A percentile compares a stretch with the other conserved stretches of the same genome.
These are phyloP conservation scores for Venturia oleaginea DNA, from an alignment of 2,329 filamentous ascomycete species.

Conservation along the genomic window DNA sequence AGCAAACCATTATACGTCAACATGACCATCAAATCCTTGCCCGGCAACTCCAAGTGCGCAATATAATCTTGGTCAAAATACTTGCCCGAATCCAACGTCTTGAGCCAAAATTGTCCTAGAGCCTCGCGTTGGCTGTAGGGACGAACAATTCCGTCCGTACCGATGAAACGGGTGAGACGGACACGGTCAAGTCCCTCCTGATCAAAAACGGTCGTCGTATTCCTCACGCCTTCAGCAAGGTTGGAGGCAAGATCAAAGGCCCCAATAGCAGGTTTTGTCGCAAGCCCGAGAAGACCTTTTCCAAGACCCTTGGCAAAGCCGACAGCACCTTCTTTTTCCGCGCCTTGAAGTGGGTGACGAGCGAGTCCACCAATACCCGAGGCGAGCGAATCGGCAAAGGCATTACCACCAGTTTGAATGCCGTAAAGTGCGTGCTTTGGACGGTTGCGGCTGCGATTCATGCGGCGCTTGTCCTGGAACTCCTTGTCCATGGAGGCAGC, in stretches of 20 bases:
- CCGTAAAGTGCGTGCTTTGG: constrained; percentile 97
- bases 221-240: constrained; percentile 92
- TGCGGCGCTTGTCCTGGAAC: constrained; percentile 92
- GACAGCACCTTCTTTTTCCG: constrained; percentile 85
- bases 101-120: constrained; percentile 95
- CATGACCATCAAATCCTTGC: constrained; percentile 76
- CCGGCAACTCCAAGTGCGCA: constrained; percentile 84
- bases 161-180: constrained; percentile 86
- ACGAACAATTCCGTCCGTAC: constrained; percentile 83
- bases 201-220: constrained; percentile 97
- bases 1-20: constrained; percentile 61
- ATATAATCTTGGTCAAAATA: constrained; percentile 98
- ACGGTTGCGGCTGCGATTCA: constrained; percentile 83
- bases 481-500: constrained; percentile 96
- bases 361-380: constrained; percentile 91
- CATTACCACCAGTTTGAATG: constrained; percentile 90
- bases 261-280: constrained; percentile 93
- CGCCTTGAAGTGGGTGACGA: constrained; percentile 87
- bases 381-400: constrained; percentile 83
- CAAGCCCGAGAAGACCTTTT: constrained; percentile 87
- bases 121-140: constrained; percentile 93
- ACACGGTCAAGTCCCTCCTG: constrained; percentile 89
- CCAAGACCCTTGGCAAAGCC: constrained; percentile 98
- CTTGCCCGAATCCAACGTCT: constrained; percentile 93
- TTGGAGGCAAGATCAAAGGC: constrained; percentile 96